phyloP scores from a whole-genome alignment of 192 early-diverging fungal species.

The Backusella tarrabulga region DNA sequence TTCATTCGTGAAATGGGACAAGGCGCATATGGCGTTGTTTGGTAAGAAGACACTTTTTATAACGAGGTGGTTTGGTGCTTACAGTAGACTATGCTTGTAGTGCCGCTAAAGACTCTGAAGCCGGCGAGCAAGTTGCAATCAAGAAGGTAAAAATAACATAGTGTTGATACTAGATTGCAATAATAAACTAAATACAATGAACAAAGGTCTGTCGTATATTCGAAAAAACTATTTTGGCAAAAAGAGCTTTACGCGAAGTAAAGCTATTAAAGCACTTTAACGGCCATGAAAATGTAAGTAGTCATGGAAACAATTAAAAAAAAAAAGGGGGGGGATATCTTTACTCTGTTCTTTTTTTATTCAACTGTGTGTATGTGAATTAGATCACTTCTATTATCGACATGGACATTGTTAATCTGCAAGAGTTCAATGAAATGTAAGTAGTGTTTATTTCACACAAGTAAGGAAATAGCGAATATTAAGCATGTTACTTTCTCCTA shows the following conservation, averaged over 20 bases:
- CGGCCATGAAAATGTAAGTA: conserved; percentile 82
- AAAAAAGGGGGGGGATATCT: neutral
- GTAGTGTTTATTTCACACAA: neutral
- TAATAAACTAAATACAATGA: neutral
- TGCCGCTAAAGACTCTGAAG: conserved; percentile 82
- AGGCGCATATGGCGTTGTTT: conserved; percentile 89
- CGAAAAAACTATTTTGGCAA: conserved; percentile 81
- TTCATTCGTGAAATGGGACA: conserved; percentile 81
- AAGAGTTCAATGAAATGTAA: conserved; percentile 48
- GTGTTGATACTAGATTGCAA: neutral
- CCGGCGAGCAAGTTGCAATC: conserved; percentile 85
- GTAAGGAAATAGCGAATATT: neutral
- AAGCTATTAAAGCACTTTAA: conserved; percentile 90
- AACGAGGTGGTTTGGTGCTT: neutral
- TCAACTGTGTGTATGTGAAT: neutral
- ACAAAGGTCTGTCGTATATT: conserved; percentile 75
- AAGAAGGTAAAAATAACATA: conserved; percentile 52
- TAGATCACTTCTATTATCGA: conserved; percentile 49
- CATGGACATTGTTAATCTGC: conserved; percentile 63
- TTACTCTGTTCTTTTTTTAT: neutral
- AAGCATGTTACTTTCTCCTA: neutral
- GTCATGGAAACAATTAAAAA: neutral
- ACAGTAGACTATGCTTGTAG: conserved; percentile 35
- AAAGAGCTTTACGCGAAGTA: conserved; percentile 86
- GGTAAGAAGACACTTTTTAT: conserved; percentile 46